Percentiles rank a stretch among this genome's conserved stretches.
These are phyloP conservation scores for Aristolochia fimbriata DNA, from an alignment of 164 flowering plant species.

Conservation along the genomic window DNA sequence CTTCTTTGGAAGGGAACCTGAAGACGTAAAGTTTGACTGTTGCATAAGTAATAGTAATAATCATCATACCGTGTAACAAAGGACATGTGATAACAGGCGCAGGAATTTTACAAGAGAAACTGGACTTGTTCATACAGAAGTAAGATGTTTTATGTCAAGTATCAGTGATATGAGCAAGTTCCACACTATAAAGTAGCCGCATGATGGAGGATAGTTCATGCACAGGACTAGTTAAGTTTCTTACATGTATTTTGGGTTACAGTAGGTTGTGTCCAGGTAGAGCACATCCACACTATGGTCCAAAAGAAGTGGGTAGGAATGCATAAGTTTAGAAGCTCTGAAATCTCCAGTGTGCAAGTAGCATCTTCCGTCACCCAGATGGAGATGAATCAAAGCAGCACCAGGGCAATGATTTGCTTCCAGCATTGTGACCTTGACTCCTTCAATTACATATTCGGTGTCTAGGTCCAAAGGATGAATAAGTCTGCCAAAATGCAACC, in stretches of 20 bases:
- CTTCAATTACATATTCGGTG: conserved; percentile 38
- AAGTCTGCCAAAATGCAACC: conserved; percentile 22
- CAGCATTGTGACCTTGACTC: conserved; percentile 49
- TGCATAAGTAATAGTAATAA: not conserved
- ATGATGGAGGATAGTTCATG: no score
- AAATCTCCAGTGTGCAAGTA: conserved; percentile 77
- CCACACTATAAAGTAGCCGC: no score
- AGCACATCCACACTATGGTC: conserved; percentile 35
- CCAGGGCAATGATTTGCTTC: conserved; percentile 90
- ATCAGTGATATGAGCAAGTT: no score
- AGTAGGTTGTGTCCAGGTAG: conserved; percentile 73
- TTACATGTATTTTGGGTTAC: conserved; percentile 63
- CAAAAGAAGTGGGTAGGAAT: conserved; percentile 39
- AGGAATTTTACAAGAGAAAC: no score
- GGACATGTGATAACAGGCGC: no score
- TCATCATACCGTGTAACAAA: no score
- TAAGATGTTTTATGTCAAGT: no score
- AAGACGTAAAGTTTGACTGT: conserved; percentile 5
- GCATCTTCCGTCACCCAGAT: conserved; percentile 40
- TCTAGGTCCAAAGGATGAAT: conserved; percentile 50
- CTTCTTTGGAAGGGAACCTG: conserved; percentile 70
- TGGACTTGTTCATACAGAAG: no score
- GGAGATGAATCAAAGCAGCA: conserved; percentile 57
- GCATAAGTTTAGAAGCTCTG: conserved; percentile 62
- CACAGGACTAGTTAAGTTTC: not conserved